Conservation (phyloP, 345 rosid genomes). For the Theobroma cacao region DNA sequence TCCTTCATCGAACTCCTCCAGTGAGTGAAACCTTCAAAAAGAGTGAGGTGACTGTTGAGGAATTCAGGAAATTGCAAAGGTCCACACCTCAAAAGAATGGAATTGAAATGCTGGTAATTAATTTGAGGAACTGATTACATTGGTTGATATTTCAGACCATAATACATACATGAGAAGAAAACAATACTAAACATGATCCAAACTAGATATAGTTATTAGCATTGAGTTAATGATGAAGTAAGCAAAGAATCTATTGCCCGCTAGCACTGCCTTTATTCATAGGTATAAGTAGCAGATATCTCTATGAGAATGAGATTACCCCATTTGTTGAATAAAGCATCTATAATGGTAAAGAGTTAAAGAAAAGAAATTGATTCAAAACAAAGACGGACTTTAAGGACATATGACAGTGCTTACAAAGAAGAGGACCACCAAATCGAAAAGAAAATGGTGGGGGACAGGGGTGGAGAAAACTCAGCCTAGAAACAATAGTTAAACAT, state of each 20-base stretch:
- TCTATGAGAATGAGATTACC: not conserved
- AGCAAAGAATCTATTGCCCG: not conserved
- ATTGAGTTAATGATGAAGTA: not conserved
- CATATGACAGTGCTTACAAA: not conserved
- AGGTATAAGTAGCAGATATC: not conserved
- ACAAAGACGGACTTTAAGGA: not conserved
- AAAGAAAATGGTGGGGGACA: not conserved
- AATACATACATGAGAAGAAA: not conserved
- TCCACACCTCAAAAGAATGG: not conserved
- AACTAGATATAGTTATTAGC: not conserved
- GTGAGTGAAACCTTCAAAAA: constrained; percentile 57
- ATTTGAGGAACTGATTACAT: not conserved
- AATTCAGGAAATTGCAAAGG: not conserved
- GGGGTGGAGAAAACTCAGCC: not conserved
- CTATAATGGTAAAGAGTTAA: not conserved
- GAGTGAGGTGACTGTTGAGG: not conserved
- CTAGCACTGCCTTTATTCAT: not conserved
- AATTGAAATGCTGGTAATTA: not conserved
- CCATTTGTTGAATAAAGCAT: not conserved
- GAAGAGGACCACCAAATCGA: not conserved
- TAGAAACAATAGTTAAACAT: not conserved
- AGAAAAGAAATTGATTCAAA: not conserved
- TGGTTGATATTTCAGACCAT: not conserved
- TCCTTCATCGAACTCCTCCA: constrained; percentile 68
- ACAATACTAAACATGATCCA: not conserved